phyloP scores from a whole-genome alignment of 768 basidiomycete genomes.

The Tulasnella sp. region DNA sequence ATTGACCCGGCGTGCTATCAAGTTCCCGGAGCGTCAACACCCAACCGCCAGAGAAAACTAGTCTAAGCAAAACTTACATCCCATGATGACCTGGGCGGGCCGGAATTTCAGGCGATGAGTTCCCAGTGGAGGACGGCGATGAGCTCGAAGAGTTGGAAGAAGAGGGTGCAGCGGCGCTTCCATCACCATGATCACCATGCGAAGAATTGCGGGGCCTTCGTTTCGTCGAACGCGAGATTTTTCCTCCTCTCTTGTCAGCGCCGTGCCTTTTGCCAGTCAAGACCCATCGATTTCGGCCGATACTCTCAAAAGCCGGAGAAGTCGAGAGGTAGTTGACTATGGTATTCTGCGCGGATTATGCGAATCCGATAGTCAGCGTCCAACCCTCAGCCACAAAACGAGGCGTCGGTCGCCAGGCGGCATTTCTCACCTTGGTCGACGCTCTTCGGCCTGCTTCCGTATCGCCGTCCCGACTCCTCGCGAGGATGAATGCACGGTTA shows the following conservation, averaged over 20 bases:
- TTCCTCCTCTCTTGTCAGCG: background rate
- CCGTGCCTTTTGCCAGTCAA: background rate
- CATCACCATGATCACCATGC: background rate
- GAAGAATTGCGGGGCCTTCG: background rate
- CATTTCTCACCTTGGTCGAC: background rate
- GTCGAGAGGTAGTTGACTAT: conserved; percentile 6
- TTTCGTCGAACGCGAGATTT: background rate
- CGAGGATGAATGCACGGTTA: background rate
- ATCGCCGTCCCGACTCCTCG: background rate
- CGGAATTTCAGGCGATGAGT: background rate
- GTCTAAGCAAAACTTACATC: background rate
- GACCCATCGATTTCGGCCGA: background rate
- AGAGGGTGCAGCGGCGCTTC: background rate
- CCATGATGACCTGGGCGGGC: background rate
- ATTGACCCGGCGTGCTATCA: background rate
- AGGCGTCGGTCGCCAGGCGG: background rate
- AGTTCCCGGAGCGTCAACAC: background rate
- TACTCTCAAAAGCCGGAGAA: background rate
- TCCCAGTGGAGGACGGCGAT: background rate
- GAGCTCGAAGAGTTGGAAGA: background rate
- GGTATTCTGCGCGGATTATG: background rate
- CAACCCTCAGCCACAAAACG: background rate
- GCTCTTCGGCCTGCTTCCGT: background rate
- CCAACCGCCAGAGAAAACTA: background rate
- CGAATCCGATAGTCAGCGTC: background rate